Percentiles rank a stretch among this genome's conserved stretches.
phyloP scores from a whole-genome alignment of 495 filamentous ascomycete species.

The Penicillium egyptiacum region DNA sequence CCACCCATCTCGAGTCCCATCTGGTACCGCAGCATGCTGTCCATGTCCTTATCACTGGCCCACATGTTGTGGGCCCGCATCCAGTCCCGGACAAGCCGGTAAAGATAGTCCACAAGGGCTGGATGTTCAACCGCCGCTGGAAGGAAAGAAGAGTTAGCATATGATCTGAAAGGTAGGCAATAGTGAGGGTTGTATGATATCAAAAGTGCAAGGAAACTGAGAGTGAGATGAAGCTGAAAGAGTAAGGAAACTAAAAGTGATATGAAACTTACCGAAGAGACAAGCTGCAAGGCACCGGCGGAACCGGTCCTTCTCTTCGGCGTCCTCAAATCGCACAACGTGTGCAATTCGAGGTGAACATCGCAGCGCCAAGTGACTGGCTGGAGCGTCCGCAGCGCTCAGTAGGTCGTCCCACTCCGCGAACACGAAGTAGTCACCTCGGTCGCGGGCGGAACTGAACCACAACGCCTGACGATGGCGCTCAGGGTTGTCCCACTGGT shows the following conservation, averaged over 20 bases:
- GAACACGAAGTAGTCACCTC: constrained; percentile 46
- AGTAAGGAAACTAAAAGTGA: neutral
- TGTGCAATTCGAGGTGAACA: constrained; percentile 28
- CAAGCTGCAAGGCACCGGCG: constrained; percentile 38
- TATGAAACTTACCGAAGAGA: constrained; percentile 31
- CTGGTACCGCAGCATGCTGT: constrained; percentile 27
- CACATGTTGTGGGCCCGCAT: constrained; percentile 22
- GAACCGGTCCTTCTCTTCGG: constrained; percentile 37
- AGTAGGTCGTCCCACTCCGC: constrained; percentile 26
- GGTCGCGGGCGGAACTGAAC: constrained; percentile 21
- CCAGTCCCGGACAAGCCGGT: constrained; percentile 39
- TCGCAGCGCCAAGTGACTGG: constrained; percentile 8
- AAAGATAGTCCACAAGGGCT: constrained; percentile 33
- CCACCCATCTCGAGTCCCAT: constrained; percentile 26
- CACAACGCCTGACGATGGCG: constrained; percentile 40
- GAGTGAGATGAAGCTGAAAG: neutral
- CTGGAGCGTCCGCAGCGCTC: constrained; percentile 10
- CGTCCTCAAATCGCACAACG: constrained; percentile 24
- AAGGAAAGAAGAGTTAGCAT: neutral
- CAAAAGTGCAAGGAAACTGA: neutral
- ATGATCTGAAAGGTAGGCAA: neutral
- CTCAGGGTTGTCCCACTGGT: constrained; percentile 35
- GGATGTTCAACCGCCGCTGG: constrained; percentile 21
- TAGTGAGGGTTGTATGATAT: neutral
- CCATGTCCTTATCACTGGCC: constrained; percentile 14